Evolutionary conservation across 139 green algal genomes (phyloP).

Genomic region (Zygnema cylindricum): DNA sequence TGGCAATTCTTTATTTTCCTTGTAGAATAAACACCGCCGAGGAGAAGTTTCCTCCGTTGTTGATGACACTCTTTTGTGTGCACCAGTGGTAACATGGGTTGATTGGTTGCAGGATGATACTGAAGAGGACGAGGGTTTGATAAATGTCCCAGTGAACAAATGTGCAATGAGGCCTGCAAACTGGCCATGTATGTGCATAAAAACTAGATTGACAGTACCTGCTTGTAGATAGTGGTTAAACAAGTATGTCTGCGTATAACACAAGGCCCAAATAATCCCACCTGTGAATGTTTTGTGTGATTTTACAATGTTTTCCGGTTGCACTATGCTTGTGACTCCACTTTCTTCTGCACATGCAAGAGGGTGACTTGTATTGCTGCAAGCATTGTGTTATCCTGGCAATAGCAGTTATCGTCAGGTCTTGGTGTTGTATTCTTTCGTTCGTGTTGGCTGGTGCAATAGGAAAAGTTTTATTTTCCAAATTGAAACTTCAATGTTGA

Average conservation of each 20-base stretch:
- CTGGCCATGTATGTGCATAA: conserved; percentile 18
- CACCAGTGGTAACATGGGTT: background rate
- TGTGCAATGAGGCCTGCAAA: conserved; percentile 1
- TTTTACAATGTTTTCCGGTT: background rate
- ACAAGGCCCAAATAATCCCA: background rate
- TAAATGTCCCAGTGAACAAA: background rate
- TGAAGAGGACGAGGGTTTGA: conserved; percentile 10
- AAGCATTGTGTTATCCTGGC: background rate
- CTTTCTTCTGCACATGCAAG: background rate
- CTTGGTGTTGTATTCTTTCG: background rate
- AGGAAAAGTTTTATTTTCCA: background rate
- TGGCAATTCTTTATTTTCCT: background rate
- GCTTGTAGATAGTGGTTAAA: background rate
- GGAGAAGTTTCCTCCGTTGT: background rate
- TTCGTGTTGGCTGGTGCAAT: background rate
- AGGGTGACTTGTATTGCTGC: background rate
- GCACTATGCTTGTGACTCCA: background rate
- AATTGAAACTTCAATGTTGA: background rate
- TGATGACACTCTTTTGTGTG: background rate
- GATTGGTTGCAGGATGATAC: background rate
- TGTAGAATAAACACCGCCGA: background rate
- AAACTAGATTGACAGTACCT: background rate
- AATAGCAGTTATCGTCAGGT: background rate
- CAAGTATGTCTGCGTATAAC: background rate
- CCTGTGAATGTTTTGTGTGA: background rate